phyloP scores from a whole-genome alignment of 2,329 filamentous ascomycete species.

The Botrytis galanthina region DNA sequence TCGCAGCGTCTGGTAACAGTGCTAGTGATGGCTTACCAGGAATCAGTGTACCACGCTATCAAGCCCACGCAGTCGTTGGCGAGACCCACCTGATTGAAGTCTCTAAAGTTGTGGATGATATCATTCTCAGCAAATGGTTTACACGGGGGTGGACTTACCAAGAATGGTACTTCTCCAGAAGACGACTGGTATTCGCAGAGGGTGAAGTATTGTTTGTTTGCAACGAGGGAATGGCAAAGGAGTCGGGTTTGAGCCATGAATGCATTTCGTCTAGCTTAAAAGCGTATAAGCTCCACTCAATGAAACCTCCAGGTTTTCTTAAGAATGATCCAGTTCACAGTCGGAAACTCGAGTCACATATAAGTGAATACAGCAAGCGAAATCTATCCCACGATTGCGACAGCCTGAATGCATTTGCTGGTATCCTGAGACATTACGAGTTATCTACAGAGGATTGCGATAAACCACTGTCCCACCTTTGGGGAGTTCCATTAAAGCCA shows the following conservation, averaged over 20 bases:
- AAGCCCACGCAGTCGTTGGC: neutral
- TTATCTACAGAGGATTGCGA: rapidly evolving
- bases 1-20: neutral
- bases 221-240: neutral
- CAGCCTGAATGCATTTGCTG: neutral
- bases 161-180: neutral
- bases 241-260: rapidly evolving
- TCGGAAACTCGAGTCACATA: rapidly evolving
- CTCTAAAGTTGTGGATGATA: rapidly evolving
- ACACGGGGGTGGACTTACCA: neutral
- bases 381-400: neutral
- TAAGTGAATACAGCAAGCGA: neutral
- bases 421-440: neutral
- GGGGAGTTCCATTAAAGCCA: neutral
- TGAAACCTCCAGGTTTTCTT: neutral
- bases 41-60: neutral
- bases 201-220: neutral
- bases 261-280: rapidly evolving
- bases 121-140: neutral
- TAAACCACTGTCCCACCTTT: neutral
- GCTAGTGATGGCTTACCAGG: neutral
- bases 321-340: rapidly evolving
- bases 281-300: neutral
- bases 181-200: rapidly evolving
- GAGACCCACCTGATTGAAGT: neutral